Conservation (phyloP, 1,284 basidiomycete species). For the Pseudozyma tsukubaensis region DNA sequence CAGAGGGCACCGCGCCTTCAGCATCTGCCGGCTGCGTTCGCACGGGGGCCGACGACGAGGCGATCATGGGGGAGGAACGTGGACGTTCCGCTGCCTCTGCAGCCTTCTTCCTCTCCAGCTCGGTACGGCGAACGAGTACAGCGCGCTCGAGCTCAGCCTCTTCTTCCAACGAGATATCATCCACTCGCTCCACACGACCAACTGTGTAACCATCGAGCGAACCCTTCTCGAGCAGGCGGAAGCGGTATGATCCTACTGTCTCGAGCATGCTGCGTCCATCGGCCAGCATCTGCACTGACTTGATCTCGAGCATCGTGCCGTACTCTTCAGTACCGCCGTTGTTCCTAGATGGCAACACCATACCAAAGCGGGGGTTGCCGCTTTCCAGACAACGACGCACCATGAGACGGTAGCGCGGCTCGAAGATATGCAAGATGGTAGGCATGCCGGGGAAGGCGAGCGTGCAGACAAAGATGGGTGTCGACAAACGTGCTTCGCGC, state of each 20-base stretch:
- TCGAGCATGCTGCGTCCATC: slow-evolving; percentile 92
- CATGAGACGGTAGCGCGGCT: slow-evolving; percentile 91
- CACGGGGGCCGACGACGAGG: slow-evolving; percentile 22
- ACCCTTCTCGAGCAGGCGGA: slow-evolving; percentile 82
- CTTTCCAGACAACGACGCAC: slow-evolving; percentile 87
- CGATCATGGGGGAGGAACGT: slow-evolving; percentile 13
- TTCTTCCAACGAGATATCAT: slow-evolving; percentile 55
- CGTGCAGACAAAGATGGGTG: slow-evolving; percentile 89
- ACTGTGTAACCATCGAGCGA: slow-evolving; percentile 85
- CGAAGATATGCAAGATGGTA: slow-evolving; percentile 89
- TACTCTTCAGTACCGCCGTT: slow-evolving; percentile 75
- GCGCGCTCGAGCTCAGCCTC: slow-evolving; percentile 48
- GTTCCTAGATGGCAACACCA: slow-evolving; percentile 79
- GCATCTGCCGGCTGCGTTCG: slow-evolving; percentile 3
- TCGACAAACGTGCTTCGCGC: slow-evolving; percentile 80
- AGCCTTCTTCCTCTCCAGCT: slow-evolving; percentile 39
- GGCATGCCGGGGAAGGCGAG: slow-evolving; percentile 90
- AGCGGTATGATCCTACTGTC: slow-evolving; percentile 84
- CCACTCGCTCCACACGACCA: slow-evolving; percentile 77
- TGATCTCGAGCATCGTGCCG: slow-evolving; percentile 92
- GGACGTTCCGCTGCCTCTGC: slow-evolving; percentile 19
- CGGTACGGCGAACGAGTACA: slow-evolving; percentile 28
- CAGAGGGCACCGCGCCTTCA: not conserved
- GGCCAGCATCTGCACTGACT: slow-evolving; percentile 83
- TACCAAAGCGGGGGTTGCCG: slow-evolving; percentile 81